phyloP scores from a whole-genome alignment of 139 green algal species.

The Haematococcus lacustris region DNA sequence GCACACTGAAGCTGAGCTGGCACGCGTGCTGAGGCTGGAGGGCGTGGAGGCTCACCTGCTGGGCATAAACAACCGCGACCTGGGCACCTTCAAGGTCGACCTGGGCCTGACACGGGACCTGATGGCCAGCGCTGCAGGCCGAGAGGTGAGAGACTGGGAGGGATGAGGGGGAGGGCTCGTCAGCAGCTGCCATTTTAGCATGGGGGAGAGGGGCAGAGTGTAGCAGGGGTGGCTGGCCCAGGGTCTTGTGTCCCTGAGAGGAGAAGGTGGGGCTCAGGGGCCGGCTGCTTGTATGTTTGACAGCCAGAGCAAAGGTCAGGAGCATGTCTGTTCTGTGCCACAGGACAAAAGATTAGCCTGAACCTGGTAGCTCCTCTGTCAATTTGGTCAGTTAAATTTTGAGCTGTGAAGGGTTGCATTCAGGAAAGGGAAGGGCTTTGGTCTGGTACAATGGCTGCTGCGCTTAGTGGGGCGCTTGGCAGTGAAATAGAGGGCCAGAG shows the following conservation, averaged over 20 bases:
- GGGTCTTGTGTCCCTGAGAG: background rate
- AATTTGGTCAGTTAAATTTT: too few species aligned
- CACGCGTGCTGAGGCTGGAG: conserved; percentile 78
- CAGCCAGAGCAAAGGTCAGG: background rate
- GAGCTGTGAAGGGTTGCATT: too few species aligned
- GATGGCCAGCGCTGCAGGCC: conserved; percentile 70
- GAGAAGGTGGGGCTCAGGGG: background rate
- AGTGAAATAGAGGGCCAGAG: background rate
- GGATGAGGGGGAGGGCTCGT: background rate
- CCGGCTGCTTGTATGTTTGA: background rate
- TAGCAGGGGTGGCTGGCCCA: background rate
- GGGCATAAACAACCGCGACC: conserved; percentile 98
- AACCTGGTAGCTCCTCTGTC: too few species aligned
- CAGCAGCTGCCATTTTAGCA: background rate
- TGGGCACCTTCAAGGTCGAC: conserved; percentile 94
- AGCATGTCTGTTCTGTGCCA: background rate
- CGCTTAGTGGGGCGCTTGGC: background rate
- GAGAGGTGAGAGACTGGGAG: conserved; percentile 44
- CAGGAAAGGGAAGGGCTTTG: too few species aligned
- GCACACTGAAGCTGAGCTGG: conserved; percentile 60
- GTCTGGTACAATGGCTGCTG: background rate
- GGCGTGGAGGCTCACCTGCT: conserved; percentile 76
- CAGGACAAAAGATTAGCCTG: too few species aligned
- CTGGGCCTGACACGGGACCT: conserved; percentile 75
- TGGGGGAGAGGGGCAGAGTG: background rate